Percentiles rank a stretch among this genome's conserved stretches.
phyloP scores from a whole-genome alignment of 2,329 filamentous ascomycete genomes.

The Cladosporium sp. region DNA sequence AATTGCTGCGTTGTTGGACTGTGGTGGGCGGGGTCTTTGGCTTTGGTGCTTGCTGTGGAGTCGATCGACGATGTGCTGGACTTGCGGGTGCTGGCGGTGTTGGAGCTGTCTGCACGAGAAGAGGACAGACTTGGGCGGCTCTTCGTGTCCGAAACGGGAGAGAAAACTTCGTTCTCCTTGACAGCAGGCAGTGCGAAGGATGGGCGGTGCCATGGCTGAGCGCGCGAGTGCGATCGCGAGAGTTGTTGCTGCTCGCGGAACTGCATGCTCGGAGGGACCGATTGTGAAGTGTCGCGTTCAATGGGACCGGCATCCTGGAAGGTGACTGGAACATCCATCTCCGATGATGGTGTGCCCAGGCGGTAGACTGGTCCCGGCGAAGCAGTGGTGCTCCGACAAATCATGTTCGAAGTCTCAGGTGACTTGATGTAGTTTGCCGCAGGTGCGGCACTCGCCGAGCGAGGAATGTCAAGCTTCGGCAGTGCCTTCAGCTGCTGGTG shows the following conservation, averaged over 20 bases:
- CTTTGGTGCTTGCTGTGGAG: conserved; percentile 17
- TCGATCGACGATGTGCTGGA: conserved; percentile 9
- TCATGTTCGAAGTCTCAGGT: conserved; percentile 36
- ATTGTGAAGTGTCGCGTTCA: conserved; percentile 74
- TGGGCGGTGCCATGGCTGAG: conserved; percentile 49
- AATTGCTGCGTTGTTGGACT: conserved; percentile 22
- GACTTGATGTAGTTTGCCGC: conserved; percentile 23
- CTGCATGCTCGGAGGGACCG: conserved; percentile 88
- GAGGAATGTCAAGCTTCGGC: conserved; percentile 53
- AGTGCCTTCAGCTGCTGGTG: conserved; percentile 49
- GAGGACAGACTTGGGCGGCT: conserved; percentile 2
- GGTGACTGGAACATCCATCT: conserved; percentile 81
- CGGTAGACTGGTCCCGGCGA: conserved; percentile 62
- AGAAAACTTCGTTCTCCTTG: conserved; percentile 47
- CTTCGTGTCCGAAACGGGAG: conserved; percentile 14
- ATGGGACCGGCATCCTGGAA: conserved; percentile 65
- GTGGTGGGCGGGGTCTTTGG: conserved; percentile 29
- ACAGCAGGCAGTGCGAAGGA: conserved; percentile 66
- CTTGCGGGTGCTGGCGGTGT: conserved; percentile 25
- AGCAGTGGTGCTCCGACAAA: conserved; percentile 39
- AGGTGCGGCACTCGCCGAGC: conserved; percentile 32
- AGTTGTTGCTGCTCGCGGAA: conserved; percentile 51
- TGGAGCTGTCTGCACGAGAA: conserved; percentile 34
- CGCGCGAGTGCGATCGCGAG: conserved; percentile 32
- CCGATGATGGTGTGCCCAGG: conserved; percentile 80